Evolutionary conservation across 495 filamentous ascomycete species (phyloP), one percentile per base, ranked within the genome.

Genomic region (Stereocaulon alpinum): DNA sequence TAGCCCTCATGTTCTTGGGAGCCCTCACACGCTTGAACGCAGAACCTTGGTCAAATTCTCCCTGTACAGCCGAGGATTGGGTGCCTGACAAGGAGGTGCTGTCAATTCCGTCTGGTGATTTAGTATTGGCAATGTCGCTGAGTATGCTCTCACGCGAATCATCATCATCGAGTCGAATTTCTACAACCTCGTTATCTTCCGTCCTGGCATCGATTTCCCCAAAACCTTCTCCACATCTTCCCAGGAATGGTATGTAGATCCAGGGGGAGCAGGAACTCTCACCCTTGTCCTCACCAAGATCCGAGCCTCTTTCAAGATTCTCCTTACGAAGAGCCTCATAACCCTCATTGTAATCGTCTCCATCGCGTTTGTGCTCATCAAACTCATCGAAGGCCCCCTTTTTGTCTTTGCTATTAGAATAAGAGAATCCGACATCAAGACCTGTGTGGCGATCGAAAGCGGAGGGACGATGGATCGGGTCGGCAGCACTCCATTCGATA

Each of bases 131-230:
- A 5, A 58, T 58, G 17, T 50, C 56, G 9, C 37, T 17, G 0
- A 58, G 34, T 9, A 58, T 58, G 40, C 56, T 58, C 18, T 58
- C 56, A 1, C 49, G 14, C 4, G 56, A 41, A 32, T 58, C 56
- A 49, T 58, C 56, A 1, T 58, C 56, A 6, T 44, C 56, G 7
- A 58, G 34, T 40, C 24, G 56, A 3, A 58, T 58, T 22, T 58
- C 56, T 10, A 50, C 56, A 6, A 58, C 56, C 1, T 47, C 22
- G 4, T 40, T 15, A 9, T 58, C 56, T 12, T 50, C 56, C 11
- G 17, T 14, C 10, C 45, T 30, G 9, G 18, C 40, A 29, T 49
- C 37, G 7, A 40, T 10, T 12, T 58, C 43, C 15, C 48, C 56
- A 6, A 37, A 37, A 0, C 29, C 24, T 10, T 40, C 34, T 6